Conservation (phyloP, 179 eudicot species). For the Spinacia oleracea region DNA sequence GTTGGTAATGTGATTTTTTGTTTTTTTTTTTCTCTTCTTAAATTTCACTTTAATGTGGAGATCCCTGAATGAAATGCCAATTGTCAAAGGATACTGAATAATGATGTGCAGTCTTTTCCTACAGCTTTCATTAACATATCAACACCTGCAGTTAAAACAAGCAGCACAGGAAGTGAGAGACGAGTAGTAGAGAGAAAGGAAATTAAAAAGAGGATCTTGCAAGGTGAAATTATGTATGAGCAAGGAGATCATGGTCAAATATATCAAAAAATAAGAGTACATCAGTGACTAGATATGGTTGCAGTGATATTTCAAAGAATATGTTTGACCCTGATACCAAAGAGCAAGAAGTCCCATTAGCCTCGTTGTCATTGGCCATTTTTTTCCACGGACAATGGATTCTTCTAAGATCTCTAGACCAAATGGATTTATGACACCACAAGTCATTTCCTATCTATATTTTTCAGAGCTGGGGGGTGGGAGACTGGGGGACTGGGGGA, state of each 20-base stretch:
- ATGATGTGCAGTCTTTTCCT: conserved; percentile 91
- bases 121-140: conserved; percentile 94
- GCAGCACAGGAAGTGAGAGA: background rate
- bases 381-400: background rate
- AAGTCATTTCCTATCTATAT: background rate
- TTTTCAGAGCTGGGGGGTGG: background rate
- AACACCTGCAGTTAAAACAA: conserved; percentile 55
- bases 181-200: background rate
- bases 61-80: background rate
- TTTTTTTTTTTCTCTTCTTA: background rate
- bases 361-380: background rate
- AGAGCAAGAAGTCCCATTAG: background rate
- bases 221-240: background rate
- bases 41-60: background rate
- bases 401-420: background rate
- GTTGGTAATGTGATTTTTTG: background rate
- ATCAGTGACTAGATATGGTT: background rate
- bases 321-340: background rate
- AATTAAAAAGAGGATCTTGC: background rate
- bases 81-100: conserved; percentile 88
- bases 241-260: background rate
- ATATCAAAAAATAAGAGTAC: background rate
- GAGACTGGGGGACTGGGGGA: background rate
- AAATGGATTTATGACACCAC: background rate
- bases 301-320: background rate